phyloP scores from a whole-genome alignment of 192 early-diverging fungal species.

The Coemansia sp. region DNA sequence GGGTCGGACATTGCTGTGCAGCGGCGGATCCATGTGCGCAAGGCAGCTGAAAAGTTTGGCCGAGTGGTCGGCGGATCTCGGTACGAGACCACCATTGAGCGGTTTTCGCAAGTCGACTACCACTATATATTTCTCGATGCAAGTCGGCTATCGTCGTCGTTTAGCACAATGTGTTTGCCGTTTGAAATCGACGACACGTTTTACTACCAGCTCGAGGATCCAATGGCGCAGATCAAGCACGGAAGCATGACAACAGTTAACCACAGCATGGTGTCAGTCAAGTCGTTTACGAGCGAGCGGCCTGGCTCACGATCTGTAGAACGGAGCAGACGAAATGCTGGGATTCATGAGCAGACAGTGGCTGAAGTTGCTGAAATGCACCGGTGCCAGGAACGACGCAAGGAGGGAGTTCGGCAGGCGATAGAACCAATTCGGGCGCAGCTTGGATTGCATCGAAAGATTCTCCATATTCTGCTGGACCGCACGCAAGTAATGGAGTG shows the following conservation, averaged over 20 bases:
- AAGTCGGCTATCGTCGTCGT: slow-evolving; percentile 24
- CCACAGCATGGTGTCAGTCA: slow-evolving; percentile 16
- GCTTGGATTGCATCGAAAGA: slow-evolving; percentile 17
- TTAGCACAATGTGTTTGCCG: slow-evolving; percentile 47
- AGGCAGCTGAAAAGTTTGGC: slow-evolving; percentile 20
- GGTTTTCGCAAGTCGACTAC: slow-evolving; percentile 47
- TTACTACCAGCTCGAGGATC: slow-evolving; percentile 25
- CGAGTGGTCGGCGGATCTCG: slow-evolving; percentile 39
- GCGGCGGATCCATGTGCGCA: slow-evolving; percentile 7
- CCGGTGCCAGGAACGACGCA: slow-evolving; percentile 8
- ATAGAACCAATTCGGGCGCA: slow-evolving; percentile 29
- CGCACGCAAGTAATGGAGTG: slow-evolving; percentile 22
- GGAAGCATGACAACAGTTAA: slow-evolving; percentile 29
- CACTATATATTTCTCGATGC: slow-evolving; percentile 30
- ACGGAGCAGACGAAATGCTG: background rate
- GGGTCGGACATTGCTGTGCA: slow-evolving; percentile 7
- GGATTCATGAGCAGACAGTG: slow-evolving; percentile 3
- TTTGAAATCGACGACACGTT: slow-evolving; percentile 40
- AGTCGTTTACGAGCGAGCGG: slow-evolving; percentile 8
- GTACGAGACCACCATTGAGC: slow-evolving; percentile 39
- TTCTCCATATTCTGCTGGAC: slow-evolving; percentile 18
- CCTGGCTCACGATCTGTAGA: background rate
- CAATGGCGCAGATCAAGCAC: slow-evolving; percentile 16
- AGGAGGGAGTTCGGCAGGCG: slow-evolving; percentile 8
- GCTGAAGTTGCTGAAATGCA: slow-evolving; percentile 25